Evolutionary conservation across 75 land plant genomes (phyloP).

Genomic region (Larix kaempferi): DNA sequence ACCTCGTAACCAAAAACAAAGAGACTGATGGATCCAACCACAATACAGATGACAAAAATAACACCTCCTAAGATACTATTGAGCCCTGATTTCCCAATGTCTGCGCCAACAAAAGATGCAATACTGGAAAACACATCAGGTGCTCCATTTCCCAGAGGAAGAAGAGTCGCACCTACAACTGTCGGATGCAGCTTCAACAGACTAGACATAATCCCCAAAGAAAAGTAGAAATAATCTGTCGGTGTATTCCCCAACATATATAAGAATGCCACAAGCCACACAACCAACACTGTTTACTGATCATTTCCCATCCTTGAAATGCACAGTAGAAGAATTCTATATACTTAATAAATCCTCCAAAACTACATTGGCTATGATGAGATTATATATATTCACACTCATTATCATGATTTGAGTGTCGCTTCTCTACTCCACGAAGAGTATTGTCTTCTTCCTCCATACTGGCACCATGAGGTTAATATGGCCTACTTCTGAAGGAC

Average conservation of each 20-base stretch:
- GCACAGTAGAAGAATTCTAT: conserved; percentile 52
- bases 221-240: conserved; percentile 46
- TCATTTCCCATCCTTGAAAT: conserved; percentile 17
- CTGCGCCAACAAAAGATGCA: conserved; percentile 32
- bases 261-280: conserved; percentile 56
- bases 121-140: conserved; percentile 56
- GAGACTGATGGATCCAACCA: conserved; percentile 35
- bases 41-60: conserved; percentile 46
- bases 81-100: conserved; percentile 32
- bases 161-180: conserved; percentile 57
- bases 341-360: conserved; percentile 54
- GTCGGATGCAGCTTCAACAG: too few relatives aligned
- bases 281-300: conserved; percentile 24
- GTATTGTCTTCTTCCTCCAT: background rate
- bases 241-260: conserved; percentile 56
- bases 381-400: conserved; percentile 46
- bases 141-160: conserved; percentile 60
- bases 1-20: background rate
- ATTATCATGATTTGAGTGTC: conserved; percentile 17
- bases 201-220: conserved; percentile 39
- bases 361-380: conserved; percentile 20
- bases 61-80: conserved; percentile 53
- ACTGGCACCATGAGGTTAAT: background rate
- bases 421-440: conserved; percentile 16
- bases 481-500: too few relatives aligned